Percentiles rank a stretch among this genome's conserved stretches.
These are phyloP conservation scores for Lycium barbarum DNA, from an alignment of 257 asterid species.

Conservation along the genomic window DNA sequence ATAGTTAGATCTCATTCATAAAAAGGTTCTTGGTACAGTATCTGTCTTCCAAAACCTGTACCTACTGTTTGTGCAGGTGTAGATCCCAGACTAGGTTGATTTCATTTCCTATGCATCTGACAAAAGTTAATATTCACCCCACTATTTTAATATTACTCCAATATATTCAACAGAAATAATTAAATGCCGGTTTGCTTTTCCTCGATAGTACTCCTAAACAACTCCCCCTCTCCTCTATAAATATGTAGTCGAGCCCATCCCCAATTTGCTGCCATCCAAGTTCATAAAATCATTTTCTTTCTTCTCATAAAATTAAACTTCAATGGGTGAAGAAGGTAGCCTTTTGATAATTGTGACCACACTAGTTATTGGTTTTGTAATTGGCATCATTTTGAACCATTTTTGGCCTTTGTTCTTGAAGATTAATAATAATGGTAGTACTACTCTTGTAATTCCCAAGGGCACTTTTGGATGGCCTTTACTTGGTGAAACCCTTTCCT, in stretches of 20 bases:
- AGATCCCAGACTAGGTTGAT: slow-evolving; percentile 53
- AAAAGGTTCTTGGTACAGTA: slow-evolving; percentile 25
- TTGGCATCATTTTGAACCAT: slow-evolving; percentile 58
- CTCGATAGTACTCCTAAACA: neutral
- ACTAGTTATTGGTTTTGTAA: slow-evolving; percentile 30
- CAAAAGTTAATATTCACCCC: slow-evolving; percentile 36
- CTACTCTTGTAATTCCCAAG: slow-evolving; percentile 39
- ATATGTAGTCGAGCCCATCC: slow-evolving; percentile 35
- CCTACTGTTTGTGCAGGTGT: slow-evolving; percentile 29
- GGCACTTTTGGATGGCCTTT: slow-evolving; percentile 82
- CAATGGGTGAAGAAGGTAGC: slow-evolving; percentile 35
- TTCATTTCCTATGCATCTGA: slow-evolving; percentile 46
- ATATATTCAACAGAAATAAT: slow-evolving; percentile 25
- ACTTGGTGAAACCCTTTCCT: slow-evolving; percentile 74
- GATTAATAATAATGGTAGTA: slow-evolving; percentile 21
- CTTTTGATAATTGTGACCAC: slow-evolving; percentile 31
- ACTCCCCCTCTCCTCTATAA: slow-evolving; percentile 38
- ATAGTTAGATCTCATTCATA: slow-evolving; percentile 31
- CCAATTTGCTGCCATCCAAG: slow-evolving; percentile 43
- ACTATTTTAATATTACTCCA: neutral
- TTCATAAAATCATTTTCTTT: slow-evolving; percentile 25
- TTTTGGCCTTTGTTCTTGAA: slow-evolving; percentile 63
- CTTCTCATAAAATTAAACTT: neutral
- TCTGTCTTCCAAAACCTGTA: slow-evolving; percentile 29
- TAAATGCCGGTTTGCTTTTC: slow-evolving; percentile 33